Base-by-base conservation (phyloP, 805 yeast species). In the Saitoella complicata region DNA sequence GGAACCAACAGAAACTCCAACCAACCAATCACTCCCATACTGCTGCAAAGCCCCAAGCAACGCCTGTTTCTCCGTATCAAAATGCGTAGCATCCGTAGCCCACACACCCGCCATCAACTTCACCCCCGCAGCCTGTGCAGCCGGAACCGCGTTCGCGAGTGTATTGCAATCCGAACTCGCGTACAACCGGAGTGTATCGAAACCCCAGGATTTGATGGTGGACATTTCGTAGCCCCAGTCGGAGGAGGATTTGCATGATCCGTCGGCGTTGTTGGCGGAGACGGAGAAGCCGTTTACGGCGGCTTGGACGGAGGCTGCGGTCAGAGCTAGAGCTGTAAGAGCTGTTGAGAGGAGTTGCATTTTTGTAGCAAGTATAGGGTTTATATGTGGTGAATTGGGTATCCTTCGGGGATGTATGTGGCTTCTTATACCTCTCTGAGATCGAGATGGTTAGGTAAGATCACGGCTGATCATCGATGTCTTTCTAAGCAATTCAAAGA, bases 81-180 rank as follows among this genome's bases (percentile, higher is more conserved):
- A 87, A 63, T 84, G 93, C 43, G 78, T 62, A 44, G 76, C 84
- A 58, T 85, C 94, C 44, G 72, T 84, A 62, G 96, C 96, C 96
- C 97, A 88, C 54, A 88, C 72, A 62, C 96, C 96, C 39, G 82
- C 61, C 55, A 75, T 70, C 72, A 86, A 81, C 47, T 86, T 84
- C 52, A 76, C 29, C 6, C 32, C n/a, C 8, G 39, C 31, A 10
- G 6, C 8, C 45, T 51, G 11, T 45, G 83, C 85, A 49, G 84
- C 95, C 40, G 95, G 95, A 45, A 86, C 94, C 52, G 88, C 68
- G 57, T 69, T 69, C 66, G 80, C 74, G 58, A 88, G 71, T 47
- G 95, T 82, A 72, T 86, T 78, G 71, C 96, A 88, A 64, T 84
- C 93, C 11, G 93, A 78, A 41, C 81, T 86, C 32, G 96, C 91